These are phyloP conservation scores for Aspergillus sp. DNA, from an alignment of 2,329 filamentous ascomycete species.

Conservation along the genomic window DNA sequence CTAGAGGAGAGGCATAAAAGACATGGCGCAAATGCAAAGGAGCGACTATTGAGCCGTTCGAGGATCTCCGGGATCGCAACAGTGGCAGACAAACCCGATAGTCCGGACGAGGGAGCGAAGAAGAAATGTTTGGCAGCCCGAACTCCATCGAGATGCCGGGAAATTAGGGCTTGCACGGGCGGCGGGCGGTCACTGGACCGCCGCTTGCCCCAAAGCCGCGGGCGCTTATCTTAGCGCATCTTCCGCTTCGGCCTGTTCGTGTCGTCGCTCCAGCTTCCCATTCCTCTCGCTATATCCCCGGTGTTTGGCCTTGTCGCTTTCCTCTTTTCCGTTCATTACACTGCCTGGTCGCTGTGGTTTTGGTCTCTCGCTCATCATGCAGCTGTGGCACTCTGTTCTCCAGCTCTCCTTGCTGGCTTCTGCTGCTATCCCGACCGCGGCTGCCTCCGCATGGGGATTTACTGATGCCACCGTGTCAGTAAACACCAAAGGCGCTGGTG, in stretches of 20 bases:
- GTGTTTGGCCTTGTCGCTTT: slow-evolving; percentile 20
- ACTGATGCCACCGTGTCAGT: slow-evolving; percentile 65
- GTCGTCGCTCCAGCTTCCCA: slow-evolving; percentile 4
- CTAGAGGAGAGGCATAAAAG: slow-evolving; percentile 13
- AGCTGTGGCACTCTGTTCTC: slow-evolving; percentile 38
- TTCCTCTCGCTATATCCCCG: slow-evolving; percentile 26
- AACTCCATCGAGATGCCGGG: slow-evolving; percentile 25
- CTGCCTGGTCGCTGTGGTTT: slow-evolving; percentile 2
- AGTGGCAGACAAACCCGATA: slow-evolving; percentile 9
- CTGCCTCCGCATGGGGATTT: slow-evolving; percentile 62
- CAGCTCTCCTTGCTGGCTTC: slow-evolving; percentile 42
- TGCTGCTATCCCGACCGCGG: slow-evolving; percentile 40
- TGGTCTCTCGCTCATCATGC: slow-evolving; percentile 33
- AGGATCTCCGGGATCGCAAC: slow-evolving; percentile 5
- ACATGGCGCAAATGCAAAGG: slow-evolving; percentile 14
- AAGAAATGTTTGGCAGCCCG: slow-evolving; percentile 24
- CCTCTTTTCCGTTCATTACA: slow-evolving; percentile 10
- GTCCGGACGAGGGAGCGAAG: slow-evolving; percentile 11
- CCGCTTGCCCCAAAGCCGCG: slow-evolving; percentile 29
- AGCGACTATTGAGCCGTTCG: slow-evolving; percentile 16
- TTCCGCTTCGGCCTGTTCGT: slow-evolving; percentile 3
- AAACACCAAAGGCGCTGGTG: slow-evolving; percentile 60
- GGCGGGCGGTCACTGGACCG: slow-evolving; percentile 32
- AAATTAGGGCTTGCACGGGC: slow-evolving; percentile 43
- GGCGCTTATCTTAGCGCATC: slow-evolving; percentile 28